phyloP scores from a whole-genome alignment of 192 early-diverging fungal species.

The Allomyces javanicus region DNA sequence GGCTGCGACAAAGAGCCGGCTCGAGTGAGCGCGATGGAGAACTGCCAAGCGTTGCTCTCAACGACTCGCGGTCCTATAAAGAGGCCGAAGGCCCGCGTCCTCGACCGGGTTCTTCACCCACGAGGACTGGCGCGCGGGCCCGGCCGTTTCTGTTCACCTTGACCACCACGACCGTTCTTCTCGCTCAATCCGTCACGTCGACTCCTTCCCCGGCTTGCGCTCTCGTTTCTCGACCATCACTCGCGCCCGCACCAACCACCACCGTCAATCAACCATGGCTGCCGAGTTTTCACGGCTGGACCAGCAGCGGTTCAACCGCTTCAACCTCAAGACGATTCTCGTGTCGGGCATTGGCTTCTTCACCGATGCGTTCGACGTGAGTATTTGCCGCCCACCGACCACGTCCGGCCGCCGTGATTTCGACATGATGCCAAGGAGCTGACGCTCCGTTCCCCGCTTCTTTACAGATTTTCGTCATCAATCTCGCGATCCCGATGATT shows the following conservation, averaged over 20 bases:
- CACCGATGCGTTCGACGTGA: conserved; percentile 72
- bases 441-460: no score
- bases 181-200: not conserved
- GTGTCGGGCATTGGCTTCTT: conserved; percentile 38
- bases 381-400: no score
- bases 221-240: not conserved
- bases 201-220: not conserved
- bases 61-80: not conserved
- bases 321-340: not conserved
- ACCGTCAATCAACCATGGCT: not conserved
- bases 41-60: not conserved
- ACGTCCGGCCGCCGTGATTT: no score
- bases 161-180: not conserved
- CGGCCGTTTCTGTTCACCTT: not conserved
- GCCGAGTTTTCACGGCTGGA: not conserved
- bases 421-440: no score
- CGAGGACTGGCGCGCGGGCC: not conserved
- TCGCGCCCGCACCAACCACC: not conserved
- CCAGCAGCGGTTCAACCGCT: not conserved
- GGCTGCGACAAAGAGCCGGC: no score
- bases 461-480: conserved; percentile 57
- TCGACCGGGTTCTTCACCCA: not conserved
- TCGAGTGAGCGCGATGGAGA: no score
- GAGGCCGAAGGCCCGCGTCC: not conserved
- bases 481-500: conserved; percentile 74